Conservation (phyloP, 2,329 filamentous ascomycete species). For the Stagonosporopsis tanaceti region DNA sequence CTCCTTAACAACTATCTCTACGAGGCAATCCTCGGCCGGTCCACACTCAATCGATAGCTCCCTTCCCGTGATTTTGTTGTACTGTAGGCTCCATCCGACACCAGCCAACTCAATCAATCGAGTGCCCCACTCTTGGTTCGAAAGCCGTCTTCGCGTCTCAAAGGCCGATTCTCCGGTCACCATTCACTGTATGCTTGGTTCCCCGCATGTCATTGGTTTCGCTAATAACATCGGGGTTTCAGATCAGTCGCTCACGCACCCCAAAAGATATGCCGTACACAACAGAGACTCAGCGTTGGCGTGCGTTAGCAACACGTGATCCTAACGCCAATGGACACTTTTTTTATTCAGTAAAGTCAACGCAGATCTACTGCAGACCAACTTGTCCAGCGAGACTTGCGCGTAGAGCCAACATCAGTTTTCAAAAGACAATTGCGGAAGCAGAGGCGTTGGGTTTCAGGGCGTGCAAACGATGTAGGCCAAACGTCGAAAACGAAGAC, state of each 20-base stretch:
- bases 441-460: conserved; percentile 62
- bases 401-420: conserved; percentile 64
- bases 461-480: conserved; percentile 66
- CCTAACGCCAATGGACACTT: conserved; percentile 55
- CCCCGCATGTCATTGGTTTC: background rate
- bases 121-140: conserved; percentile 6
- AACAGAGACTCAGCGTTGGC: conserved; percentile 47
- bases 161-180: background rate
- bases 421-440: conserved; percentile 57
- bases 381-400: conserved; percentile 68
- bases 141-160: background rate
- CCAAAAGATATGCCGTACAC: conserved; percentile 35
- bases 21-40: background rate
- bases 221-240: background rate
- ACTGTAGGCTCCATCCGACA: background rate
- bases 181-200: background rate
- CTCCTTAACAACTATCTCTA: conserved; percentile 5
- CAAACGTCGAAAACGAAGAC: conserved; percentile 51
- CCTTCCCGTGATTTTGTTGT: no score
- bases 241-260: background rate
- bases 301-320: conserved; percentile 57
- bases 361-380: conserved; percentile 67
- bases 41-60: background rate
- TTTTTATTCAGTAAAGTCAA: conserved; percentile 65
- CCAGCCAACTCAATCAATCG: background rate